Percentiles rank a stretch among this genome's conserved stretches.
Conservation (phyloP, 108 stramenopile genomes). For the Pseudonitzschia pungens region DNA sequence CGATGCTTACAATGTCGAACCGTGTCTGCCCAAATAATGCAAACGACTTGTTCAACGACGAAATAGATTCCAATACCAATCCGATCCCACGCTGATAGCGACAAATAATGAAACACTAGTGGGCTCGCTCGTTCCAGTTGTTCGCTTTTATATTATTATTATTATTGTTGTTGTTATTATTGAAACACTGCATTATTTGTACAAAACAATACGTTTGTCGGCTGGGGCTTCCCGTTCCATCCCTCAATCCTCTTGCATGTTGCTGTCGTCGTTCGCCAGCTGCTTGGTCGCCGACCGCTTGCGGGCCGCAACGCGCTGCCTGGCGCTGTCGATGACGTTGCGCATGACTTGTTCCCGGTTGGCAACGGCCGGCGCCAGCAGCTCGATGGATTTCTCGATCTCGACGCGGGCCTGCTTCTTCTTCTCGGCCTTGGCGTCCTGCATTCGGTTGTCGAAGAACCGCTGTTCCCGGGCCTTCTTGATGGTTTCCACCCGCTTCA, state of each 20-base stretch:
- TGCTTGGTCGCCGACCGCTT: constrained; percentile 45
- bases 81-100: too few species aligned
- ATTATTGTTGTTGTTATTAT: too few species aligned
- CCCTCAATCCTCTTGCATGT: constrained; percentile 27
- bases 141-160: background rate
- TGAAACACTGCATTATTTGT: background rate
- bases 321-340: constrained; percentile 83
- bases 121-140: too few species aligned
- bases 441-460: constrained; percentile 87
- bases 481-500: constrained; percentile 93
- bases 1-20: too few species aligned
- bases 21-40: too few species aligned
- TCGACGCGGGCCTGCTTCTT: constrained; percentile 86
- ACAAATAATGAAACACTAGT: too few species aligned
- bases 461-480: constrained; percentile 79
- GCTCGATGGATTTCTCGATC: constrained; percentile 86
- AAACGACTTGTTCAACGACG: too few species aligned
- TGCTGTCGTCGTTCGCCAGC: constrained; percentile 1
- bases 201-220: background rate
- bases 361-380: constrained; percentile 88
- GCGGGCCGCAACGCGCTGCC: constrained; percentile 78
- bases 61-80: too few species aligned
- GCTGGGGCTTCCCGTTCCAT: background rate
- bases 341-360: constrained; percentile 85
- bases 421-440: constrained; percentile 86